Base-by-base conservation (phyloP, 805 yeast genomes). In the Candida pini region DNA sequence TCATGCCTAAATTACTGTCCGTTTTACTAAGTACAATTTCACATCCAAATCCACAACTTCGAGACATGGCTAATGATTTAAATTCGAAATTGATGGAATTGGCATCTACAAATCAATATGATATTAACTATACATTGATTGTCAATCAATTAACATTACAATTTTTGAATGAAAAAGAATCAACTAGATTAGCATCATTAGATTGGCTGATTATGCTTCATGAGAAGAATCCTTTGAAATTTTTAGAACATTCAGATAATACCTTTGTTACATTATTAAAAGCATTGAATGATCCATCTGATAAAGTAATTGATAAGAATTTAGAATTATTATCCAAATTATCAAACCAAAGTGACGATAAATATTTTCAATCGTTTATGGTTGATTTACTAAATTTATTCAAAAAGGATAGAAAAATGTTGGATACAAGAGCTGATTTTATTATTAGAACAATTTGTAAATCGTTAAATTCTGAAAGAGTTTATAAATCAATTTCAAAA, bases 161-260 rank as follows among this genome's bases (percentile, higher is more conserved):
- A 52, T 78, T 83, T 41, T 60, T 76, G 38, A 78, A 76, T 43
- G 86, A 82, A 34, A 80, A 84, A 46, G 95, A 87, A 41, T 76
- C 79, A 19, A 83, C 96, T 0, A 71, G 92, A 39, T 69, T 87
- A 22, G 86, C 94, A 0, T 80, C 92, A 17, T 63, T 92, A 23
- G 95, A 89, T 44, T 92, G 98, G 98, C 65, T 92, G 21, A 76
- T 78, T 12, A 76, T 86, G 70, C 66, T 92, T 26, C 90, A 88
- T 51, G 69, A 75, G 18, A 80, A 80, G 45, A 80, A 81, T 15
- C 81, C 83, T 3, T 60, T 64, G 26, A 69, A 73, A 39, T 65
- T 79, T 23, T 53, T 78, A 26, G 72, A 70, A 28, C 73, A 71
- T 36, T 64, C 69, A 38, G 81, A 76, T 34, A 74, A 75, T 38